Percentiles rank a stretch among this genome's conserved stretches.
Conservation (phyloP, 2,329 filamentous ascomycete genomes). For the Claviceps pusilla region DNA sequence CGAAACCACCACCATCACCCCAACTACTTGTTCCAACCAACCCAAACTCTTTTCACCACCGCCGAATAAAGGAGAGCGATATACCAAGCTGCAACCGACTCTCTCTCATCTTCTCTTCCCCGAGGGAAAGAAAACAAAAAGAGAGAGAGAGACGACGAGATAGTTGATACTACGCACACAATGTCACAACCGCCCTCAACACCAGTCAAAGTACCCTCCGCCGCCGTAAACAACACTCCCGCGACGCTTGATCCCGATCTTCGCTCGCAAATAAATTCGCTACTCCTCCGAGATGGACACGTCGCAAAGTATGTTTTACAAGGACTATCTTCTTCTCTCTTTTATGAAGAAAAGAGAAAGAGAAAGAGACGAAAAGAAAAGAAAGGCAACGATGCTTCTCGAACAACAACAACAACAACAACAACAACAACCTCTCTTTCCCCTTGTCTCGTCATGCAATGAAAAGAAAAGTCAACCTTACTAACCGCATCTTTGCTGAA, state of each 20-base stretch:
- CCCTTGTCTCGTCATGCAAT: not conserved
- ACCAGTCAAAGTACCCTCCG: slow-evolving; percentile 45
- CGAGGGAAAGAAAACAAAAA: not conserved
- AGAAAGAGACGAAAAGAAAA: not conserved
- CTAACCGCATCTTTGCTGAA: not conserved
- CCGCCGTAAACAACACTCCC: slow-evolving; percentile 41
- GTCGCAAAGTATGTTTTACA: slow-evolving; percentile 35
- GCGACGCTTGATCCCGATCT: slow-evolving; percentile 48
- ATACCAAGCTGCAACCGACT: not conserved
- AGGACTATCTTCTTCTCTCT: too few species aligned
- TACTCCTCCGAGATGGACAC: slow-evolving; percentile 43
- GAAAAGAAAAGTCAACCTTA: not conserved
- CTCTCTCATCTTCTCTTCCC: not conserved
- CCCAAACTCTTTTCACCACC: too few species aligned
- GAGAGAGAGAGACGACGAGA: not conserved
- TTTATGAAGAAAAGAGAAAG: not conserved
- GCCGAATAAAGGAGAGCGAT: not conserved
- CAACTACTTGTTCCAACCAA: not conserved
- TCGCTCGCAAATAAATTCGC: slow-evolving; percentile 45
- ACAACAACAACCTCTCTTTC: not conserved
- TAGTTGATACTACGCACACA: not conserved
- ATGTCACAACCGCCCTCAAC: slow-evolving; percentile 36
- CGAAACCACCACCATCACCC: not conserved
- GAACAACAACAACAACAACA: not conserved
- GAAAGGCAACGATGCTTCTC: not conserved